Base-by-base conservation (phyloP, 2,329 filamentous ascomycete species). In the Aureobasidium subglaciale region DNA sequence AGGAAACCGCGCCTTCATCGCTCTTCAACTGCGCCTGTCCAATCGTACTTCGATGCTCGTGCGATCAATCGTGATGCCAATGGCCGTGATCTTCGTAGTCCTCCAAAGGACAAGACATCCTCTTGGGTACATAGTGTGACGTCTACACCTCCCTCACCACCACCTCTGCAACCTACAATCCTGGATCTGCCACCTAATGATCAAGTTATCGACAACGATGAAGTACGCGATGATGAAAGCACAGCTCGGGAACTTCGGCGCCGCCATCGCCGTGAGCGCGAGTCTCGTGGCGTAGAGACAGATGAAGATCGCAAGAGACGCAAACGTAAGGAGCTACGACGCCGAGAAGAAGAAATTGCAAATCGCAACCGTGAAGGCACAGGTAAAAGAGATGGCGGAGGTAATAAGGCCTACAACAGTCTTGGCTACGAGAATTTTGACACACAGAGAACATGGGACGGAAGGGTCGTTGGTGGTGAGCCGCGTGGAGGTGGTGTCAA, bases 81-180 rank as follows among this genome's bases (percentile, higher is more conserved):
- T 46, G 57, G 41, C 22, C 50, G 69, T 11, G 71, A 70, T 61
- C 62, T 68, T 9, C 29, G 46, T 10, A 37, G 46, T 29, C 58
- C 66, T 38, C 69, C 70, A 50, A 41, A 45, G n/a, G 74, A 78
- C 65, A 78, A 78, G 65, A 78, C 75, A 5, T 70, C 70, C 1
- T 75, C 72, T 0, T 78, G 75, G 75, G 74, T 78, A 8, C 66
- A 77, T 56, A 72, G 67, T 1, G 62, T 78, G 49, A 72, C 69
- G 50, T 70, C 72, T 43, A 72, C 75, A 29, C 74, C 74, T 18
- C 75, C 75, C 3, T 70, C 72, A 5, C 75, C 75, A 3, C 71
- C 73, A 2, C 74, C 75, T 2, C 59, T 71, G 22, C 69, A 71
- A 46, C 73, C 73, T 56, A 78, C 75, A 2, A 75, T 78, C 42